Base-by-base conservation (phyloP, 1,139 yeast species). In the Candida sanyaensis region DNA sequence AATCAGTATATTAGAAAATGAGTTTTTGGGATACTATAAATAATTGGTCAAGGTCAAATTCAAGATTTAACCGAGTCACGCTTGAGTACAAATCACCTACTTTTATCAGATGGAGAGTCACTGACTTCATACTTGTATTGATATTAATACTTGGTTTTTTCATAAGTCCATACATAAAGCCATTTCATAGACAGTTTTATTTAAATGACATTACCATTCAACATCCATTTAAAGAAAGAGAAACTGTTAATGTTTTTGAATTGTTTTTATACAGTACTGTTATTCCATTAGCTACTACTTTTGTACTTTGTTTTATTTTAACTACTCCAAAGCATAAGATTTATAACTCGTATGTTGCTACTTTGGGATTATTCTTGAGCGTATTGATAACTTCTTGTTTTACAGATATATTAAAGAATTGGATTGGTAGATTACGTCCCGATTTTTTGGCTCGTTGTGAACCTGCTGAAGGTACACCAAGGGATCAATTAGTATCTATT, bases 371-470 rank as follows among this genome's bases (percentile, higher is more conserved):
- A 46, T 50, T 66, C 2, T 51, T 78, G 8, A 64, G 78, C 1
- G 64, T 74, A 1, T 61, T 75, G 36, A 50, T 73, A 33, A 72
- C 81, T 12, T 70, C 74, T n/a, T 65, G 75, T 5, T 52, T 69
- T 32, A 80, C 84, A 0, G 81, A 80, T 51, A 65, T 78, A 37
- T 65, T 86, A 52, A 88, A 88, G 66, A 82, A 85, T 60, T 78
- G 83, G 69, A 79, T 88, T 49, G 92, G 93, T 1, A 78, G 93
- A 61, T 83, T 83, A 47, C 74, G 96, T 57, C 96, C 96, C 0
- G 96, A 88, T 63, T 86, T 88, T 58, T 65, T 88, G 47, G 84
- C 83, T 12, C 75, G 96, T 54, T 88, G 96, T 63, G 64, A 75
- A 7, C 89, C 89, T 46, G 64, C 58, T n/a, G 65, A 64, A 1